A percentile compares a stretch with the other conserved stretches of the same genome.
Conservation (phyloP, 495 filamentous ascomycete genomes). For the Annulohypoxylon moriforme region DNA sequence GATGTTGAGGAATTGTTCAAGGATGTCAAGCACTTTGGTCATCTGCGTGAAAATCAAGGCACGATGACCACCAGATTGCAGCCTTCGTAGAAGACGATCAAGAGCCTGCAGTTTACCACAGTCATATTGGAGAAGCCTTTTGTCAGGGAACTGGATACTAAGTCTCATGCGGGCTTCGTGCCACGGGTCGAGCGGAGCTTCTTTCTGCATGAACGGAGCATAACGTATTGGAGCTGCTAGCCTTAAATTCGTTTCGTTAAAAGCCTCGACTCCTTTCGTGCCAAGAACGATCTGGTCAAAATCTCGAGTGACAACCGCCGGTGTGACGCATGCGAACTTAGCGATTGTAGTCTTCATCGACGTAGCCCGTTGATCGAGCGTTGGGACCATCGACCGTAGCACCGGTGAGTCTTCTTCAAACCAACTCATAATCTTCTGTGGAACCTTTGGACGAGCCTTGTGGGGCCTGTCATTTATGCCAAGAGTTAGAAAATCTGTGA, state of each 20-base stretch:
- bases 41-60: conserved; percentile 99
- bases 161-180: conserved; percentile 93
- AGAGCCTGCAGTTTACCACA: conserved; percentile 96
- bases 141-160: conserved; percentile 97
- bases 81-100: conserved; percentile 83
- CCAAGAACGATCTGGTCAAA: conserved; percentile 74
- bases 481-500: conserved; percentile 77
- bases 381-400: conserved; percentile 78
- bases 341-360: conserved; percentile 79
- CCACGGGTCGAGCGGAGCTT: conserved; percentile 76
- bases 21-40: conserved; percentile 97
- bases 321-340: conserved; percentile 91
- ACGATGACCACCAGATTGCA: conserved; percentile 91
- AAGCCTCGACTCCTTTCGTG: conserved; percentile 66
- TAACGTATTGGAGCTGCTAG: conserved; percentile 58
- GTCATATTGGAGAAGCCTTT: conserved; percentile 93
- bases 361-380: conserved; percentile 75
- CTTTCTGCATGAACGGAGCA: conserved; percentile 62
- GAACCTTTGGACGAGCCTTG: conserved; percentile 64
- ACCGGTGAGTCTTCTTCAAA: conserved; percentile 74
- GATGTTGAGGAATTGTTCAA: conserved; percentile 98
- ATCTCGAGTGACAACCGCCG: conserved; percentile 83
- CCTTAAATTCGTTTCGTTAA: conserved; percentile 63
- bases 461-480: conserved; percentile 65
- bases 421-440: conserved; percentile 73